These are phyloP conservation scores for Cladorrhinum samala DNA, from an alignment of 495 filamentous ascomycete genomes.

Conservation along the genomic window DNA sequence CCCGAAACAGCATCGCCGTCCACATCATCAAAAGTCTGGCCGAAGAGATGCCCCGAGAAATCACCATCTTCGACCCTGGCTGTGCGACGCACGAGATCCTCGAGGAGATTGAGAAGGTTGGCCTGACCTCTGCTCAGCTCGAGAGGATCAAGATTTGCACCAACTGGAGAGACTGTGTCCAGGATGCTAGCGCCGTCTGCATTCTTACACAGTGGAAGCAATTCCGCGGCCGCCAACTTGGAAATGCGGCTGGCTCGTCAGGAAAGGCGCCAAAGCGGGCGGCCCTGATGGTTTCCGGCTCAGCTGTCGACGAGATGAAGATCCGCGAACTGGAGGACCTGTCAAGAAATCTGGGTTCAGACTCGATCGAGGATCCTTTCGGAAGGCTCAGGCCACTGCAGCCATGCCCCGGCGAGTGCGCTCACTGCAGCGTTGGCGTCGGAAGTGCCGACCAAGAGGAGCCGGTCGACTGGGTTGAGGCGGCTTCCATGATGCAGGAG, in stretches of 20 bases:
- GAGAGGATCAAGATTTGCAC: slow-evolving; percentile 34
- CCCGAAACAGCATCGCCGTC: slow-evolving; percentile 64
- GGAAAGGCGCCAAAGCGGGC: slow-evolving; percentile 4
- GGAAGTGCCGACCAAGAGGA: slow-evolving; percentile 14
- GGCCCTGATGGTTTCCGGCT: background rate
- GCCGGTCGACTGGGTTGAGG: slow-evolving; percentile 49
- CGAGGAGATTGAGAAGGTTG: slow-evolving; percentile 37
- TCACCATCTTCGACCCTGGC: slow-evolving; percentile 71
- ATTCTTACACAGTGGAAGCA: slow-evolving; percentile 29
- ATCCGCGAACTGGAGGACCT: slow-evolving; percentile 18
- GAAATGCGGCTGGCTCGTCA: background rate
- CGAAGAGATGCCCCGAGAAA: slow-evolving; percentile 54
- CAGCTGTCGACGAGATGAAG: slow-evolving; percentile 17
- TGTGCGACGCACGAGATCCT: slow-evolving; percentile 41
- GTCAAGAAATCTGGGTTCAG: background rate
- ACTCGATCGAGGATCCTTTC: slow-evolving; percentile 17
- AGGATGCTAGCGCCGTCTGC: slow-evolving; percentile 24
- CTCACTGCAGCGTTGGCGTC: slow-evolving; percentile 20
- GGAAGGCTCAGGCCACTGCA: slow-evolving; percentile 18
- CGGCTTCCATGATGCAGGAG: slow-evolving; percentile 51
- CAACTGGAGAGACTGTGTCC: slow-evolving; percentile 44
- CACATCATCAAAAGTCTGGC: slow-evolving; percentile 60
- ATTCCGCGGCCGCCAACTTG: slow-evolving; percentile 21
- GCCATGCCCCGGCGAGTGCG: slow-evolving; percentile 22
- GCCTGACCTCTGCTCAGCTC: slow-evolving; percentile 26